Evolutionary conservation across 352 stramenopile species (phyloP).

Genomic region (Nothophytophthora sp.): DNA sequence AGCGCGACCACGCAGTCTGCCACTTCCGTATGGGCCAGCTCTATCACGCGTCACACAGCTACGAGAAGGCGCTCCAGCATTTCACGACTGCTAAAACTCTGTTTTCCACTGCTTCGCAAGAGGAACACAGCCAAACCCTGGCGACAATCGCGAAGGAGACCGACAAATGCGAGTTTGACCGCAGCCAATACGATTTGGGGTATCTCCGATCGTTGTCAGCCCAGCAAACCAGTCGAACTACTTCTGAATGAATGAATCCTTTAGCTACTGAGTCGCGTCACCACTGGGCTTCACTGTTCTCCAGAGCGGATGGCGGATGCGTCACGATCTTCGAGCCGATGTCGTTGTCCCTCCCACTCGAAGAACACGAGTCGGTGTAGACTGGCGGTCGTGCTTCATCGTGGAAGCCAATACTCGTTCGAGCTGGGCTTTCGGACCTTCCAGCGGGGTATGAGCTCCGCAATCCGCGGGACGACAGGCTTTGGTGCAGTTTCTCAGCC

Average conservation of each 20-base stretch:
- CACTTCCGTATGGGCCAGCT: slow-evolving; percentile 61
- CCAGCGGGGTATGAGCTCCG: slow-evolving; percentile 27
- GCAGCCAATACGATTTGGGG: slow-evolving; percentile 53
- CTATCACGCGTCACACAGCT: slow-evolving; percentile 46
- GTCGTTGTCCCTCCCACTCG: slow-evolving; percentile 25
- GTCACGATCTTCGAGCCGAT: slow-evolving; percentile 49
- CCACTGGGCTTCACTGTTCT: slow-evolving; percentile 9
- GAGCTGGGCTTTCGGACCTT: slow-evolving; percentile 3
- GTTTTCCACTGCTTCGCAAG: slow-evolving; percentile 4
- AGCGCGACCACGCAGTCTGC: slow-evolving; percentile 28
- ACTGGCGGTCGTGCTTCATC: slow-evolving; percentile 19
- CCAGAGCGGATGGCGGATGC: slow-evolving; percentile 23
- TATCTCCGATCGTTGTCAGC: slow-evolving; percentile 43
- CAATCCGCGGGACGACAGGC: slow-evolving; percentile 49
- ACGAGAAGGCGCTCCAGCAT: slow-evolving; percentile 45
- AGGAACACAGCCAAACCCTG: slow-evolving; percentile 9
- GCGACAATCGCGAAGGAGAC: slow-evolving; percentile 47
- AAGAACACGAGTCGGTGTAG: slow-evolving; percentile 40
- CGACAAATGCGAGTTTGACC: slow-evolving; percentile 66
- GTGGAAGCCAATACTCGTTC: slow-evolving; percentile 7
- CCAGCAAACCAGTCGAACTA: slow-evolving; percentile 5
- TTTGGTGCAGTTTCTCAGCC: slow-evolving; percentile 59
- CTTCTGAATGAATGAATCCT: slow-evolving; percentile 2
- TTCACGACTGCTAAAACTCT: slow-evolving; percentile 19
- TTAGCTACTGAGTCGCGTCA: neutral